A percentile compares a stretch with the other conserved stretches of the same genome.
Conservation (phyloP, 768 basidiomycete species). For the Cubamyces sp. region DNA sequence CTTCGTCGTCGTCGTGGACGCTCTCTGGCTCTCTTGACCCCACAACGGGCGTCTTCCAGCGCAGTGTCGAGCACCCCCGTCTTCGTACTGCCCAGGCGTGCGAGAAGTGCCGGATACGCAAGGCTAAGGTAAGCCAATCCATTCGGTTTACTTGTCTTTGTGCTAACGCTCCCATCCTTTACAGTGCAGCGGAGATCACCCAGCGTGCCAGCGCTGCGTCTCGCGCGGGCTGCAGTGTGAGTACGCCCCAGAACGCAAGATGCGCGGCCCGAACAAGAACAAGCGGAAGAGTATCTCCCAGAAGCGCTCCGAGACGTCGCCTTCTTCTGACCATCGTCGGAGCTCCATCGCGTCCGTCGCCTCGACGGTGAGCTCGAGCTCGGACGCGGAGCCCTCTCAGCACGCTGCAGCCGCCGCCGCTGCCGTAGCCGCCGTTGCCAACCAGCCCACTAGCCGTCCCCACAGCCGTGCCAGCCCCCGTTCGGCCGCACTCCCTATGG, state of each 20-base stretch:
- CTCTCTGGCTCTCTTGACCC: constrained; percentile 68
- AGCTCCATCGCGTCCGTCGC: constrained; percentile 19
- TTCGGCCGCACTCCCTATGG: neutral
- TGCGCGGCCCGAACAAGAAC: constrained; percentile 64
- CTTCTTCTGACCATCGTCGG: constrained; percentile 7
- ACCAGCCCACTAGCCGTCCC: neutral
- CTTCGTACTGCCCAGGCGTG: constrained; percentile 76
- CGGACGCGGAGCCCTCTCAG: neutral
- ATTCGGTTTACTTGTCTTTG: neutral
- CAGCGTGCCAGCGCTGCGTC: constrained; percentile 67
- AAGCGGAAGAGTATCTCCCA: constrained; percentile 35
- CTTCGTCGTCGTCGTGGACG: constrained; percentile 30
- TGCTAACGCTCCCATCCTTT: neutral
- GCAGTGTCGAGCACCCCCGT: constrained; percentile 63
- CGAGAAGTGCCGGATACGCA: constrained; percentile 71
- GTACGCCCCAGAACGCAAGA: constrained; percentile 68
- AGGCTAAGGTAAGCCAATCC: constrained; percentile 63
- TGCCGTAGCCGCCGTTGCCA: constrained; percentile 1
- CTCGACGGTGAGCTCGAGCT: constrained; percentile 13
- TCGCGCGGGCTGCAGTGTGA: constrained; percentile 61
- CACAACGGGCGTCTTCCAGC: constrained; percentile 67
- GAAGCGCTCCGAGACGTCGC: constrained; percentile 4
- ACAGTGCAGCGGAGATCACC: constrained; percentile 75
- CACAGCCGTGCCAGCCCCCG: neutral
- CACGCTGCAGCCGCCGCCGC: constrained; percentile 7